Percentiles rank a stretch among this genome's conserved stretches.
Evolutionary conservation across 805 yeast species (phyloP).

Genomic region (Diddensiella caesifluorescens): DNA sequence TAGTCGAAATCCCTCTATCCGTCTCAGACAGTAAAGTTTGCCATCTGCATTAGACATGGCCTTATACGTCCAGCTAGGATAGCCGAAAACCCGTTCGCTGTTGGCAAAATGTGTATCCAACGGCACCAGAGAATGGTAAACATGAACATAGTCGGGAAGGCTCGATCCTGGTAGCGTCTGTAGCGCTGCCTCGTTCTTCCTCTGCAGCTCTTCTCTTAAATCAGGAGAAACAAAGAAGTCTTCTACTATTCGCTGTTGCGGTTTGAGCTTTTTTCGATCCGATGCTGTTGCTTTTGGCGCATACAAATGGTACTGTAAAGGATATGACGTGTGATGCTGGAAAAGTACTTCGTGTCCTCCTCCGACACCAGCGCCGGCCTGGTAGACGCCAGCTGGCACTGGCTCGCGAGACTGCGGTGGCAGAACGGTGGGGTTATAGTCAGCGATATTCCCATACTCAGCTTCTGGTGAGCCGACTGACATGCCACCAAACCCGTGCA

Average conservation of each 20-base stretch:
- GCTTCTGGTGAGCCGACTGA: slow-evolving; percentile 1
- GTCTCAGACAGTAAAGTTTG: slow-evolving; percentile 64
- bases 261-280: slow-evolving; percentile 50
- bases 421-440: slow-evolving; percentile 7
- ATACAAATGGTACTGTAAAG: slow-evolving; percentile 75
- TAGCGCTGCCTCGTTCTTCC: slow-evolving; percentile 74
- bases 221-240: slow-evolving; percentile 68
- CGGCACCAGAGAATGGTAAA: slow-evolving; percentile 81
- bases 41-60: slow-evolving; percentile 79
- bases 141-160: slow-evolving; percentile 72
- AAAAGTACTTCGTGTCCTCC: slow-evolving; percentile 12
- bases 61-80: slow-evolving; percentile 63
- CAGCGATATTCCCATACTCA: not conserved
- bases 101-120: slow-evolving; percentile 50
- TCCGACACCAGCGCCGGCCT: slow-evolving; percentile 1
- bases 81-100: slow-evolving; percentile 42
- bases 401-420: too few relatives aligned
- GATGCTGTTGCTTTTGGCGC: slow-evolving; percentile 63
- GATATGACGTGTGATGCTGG: slow-evolving; percentile 26
- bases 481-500: not conserved
- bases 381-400: not conserved
- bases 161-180: slow-evolving; percentile 55
- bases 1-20: slow-evolving; percentile 57
- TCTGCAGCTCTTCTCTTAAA: slow-evolving; percentile 63
- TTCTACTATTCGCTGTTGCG: slow-evolving; percentile 66